phyloP scores from a whole-genome alignment of 352 stramenopile genomes.

The Phytophthora kernoviae region DNA sequence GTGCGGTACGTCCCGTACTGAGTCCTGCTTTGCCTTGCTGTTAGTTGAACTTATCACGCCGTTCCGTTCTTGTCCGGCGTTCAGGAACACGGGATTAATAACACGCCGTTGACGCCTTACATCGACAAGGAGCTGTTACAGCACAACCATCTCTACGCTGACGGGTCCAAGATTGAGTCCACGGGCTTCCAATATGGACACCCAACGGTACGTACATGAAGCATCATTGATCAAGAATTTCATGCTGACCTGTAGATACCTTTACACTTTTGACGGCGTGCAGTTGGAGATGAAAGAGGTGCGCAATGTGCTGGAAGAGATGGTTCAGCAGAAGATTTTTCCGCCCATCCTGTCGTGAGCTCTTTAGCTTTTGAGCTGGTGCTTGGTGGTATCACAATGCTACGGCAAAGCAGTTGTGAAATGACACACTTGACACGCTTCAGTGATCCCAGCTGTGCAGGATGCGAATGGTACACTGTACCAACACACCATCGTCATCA shows the following conservation, averaged over 20 bases:
- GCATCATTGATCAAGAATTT: too few species aligned
- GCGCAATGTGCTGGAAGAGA: slow-evolving; percentile 65
- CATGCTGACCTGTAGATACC: too few species aligned
- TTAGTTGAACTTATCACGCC: slow-evolving; percentile 1
- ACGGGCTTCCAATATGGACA: slow-evolving; percentile 80
- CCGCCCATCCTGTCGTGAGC: slow-evolving; percentile 66
- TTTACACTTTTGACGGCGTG: slow-evolving; percentile 13
- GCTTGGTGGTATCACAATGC: too few species aligned
- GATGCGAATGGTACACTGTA: too few species aligned
- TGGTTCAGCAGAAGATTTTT: slow-evolving; percentile 84
- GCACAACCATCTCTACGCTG: slow-evolving; percentile 82
- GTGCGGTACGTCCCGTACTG: slow-evolving; percentile 35
- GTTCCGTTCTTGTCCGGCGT: slow-evolving; percentile 9
- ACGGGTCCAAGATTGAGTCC: slow-evolving; percentile 79
- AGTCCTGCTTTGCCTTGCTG: neutral
- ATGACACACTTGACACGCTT: neutral
- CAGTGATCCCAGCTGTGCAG: too few species aligned
- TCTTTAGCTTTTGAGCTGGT: neutral
- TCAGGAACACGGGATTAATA: slow-evolving; percentile 77
- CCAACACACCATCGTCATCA: too few species aligned
- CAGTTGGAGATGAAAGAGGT: slow-evolving; percentile 68
- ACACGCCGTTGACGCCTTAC: slow-evolving; percentile 86
- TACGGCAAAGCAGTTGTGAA: too few species aligned
- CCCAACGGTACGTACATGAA: slow-evolving; percentile 50
- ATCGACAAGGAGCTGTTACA: slow-evolving; percentile 89